phyloP scores from a whole-genome alignment of 768 basidiomycete genomes.

The Boletus subparvulus region DNA sequence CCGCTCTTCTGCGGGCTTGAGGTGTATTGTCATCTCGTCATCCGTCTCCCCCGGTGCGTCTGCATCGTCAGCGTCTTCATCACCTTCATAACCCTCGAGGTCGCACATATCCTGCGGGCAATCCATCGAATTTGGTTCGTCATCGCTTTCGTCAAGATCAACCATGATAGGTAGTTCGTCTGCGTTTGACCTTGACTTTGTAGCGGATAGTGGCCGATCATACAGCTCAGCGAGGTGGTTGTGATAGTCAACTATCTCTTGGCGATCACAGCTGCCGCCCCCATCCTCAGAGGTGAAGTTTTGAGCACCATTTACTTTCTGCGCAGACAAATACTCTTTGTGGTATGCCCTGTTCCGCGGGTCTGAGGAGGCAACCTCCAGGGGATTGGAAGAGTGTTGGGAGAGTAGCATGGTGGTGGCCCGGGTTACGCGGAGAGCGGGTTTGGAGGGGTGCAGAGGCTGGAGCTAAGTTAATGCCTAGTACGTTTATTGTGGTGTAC shows the following conservation, averaged over 20 bases:
- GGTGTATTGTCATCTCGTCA: conserved; percentile 59
- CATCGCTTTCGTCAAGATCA: conserved; percentile 50
- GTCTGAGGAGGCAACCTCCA: conserved; percentile 67
- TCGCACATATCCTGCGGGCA: conserved; percentile 40
- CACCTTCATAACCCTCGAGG: conserved; percentile 35
- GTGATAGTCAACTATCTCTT: conserved; percentile 48
- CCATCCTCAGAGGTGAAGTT: conserved; percentile 54
- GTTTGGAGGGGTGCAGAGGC: background rate
- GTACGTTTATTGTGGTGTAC: background rate
- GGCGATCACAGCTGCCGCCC: conserved; percentile 36
- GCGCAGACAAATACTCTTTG: conserved; percentile 37
- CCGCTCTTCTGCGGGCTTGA: conserved; percentile 65
- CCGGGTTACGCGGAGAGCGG: no score
- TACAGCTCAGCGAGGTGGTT: conserved; percentile 49
- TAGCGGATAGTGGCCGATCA: conserved; percentile 24
- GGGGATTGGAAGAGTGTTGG: conserved; percentile 72
- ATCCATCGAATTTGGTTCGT: conserved; percentile 35
- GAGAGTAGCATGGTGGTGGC: conserved; percentile 44
- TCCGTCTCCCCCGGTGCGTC: conserved; percentile 44
- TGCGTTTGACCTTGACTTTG: conserved; percentile 21
- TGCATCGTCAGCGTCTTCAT: conserved; percentile 37
- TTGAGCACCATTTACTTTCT: conserved; percentile 32
- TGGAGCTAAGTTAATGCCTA: background rate
- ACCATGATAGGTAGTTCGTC: conserved; percentile 34
- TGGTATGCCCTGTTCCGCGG: conserved; percentile 47